phyloP scores from a whole-genome alignment of 2,329 filamentous ascomycete species.

The Camptophora hylomeconis region DNA sequence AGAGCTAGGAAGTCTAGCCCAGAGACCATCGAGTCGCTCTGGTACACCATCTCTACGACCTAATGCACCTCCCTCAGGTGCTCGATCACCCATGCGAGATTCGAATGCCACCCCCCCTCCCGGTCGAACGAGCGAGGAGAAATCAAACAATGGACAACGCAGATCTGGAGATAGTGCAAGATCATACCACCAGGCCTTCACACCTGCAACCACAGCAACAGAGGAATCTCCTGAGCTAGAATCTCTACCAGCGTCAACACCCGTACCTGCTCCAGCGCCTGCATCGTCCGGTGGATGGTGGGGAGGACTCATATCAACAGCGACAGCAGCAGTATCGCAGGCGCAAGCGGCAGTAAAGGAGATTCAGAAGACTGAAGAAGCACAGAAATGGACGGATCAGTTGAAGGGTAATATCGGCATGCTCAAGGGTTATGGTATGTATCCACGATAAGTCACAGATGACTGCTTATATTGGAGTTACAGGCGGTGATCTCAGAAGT shows the following conservation, averaged over 20 bases:
- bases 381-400: constrained; percentile 90
- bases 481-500: constrained; percentile 75
- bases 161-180: constrained; percentile 69
- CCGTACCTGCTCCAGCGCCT: constrained; percentile 36
- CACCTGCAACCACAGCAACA: constrained; percentile 50
- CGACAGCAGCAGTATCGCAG: constrained; percentile 63
- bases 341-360: constrained; percentile 88
- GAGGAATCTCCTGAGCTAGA: constrained; percentile 27
- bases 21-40: constrained; percentile 57
- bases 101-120: constrained; percentile 36
- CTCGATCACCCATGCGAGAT: constrained; percentile 40
- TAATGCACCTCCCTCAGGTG: constrained; percentile 34
- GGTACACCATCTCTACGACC: constrained; percentile 59
- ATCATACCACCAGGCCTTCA: constrained; percentile 59
- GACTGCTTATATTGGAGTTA: constrained; percentile 1
- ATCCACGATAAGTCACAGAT: background rate
- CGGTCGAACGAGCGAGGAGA: constrained; percentile 54
- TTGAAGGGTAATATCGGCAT: constrained; percentile 78
- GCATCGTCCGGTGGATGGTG: constrained; percentile 63
- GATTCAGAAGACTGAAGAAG: constrained; percentile 91
- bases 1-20: constrained; percentile 71
- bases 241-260: constrained; percentile 45
- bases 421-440: constrained; percentile 60
- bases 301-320: constrained; percentile 74
- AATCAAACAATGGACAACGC: constrained; percentile 34